phyloP scores from a whole-genome alignment of 306 rosid genomes.

The Quercus mongolica region DNA sequence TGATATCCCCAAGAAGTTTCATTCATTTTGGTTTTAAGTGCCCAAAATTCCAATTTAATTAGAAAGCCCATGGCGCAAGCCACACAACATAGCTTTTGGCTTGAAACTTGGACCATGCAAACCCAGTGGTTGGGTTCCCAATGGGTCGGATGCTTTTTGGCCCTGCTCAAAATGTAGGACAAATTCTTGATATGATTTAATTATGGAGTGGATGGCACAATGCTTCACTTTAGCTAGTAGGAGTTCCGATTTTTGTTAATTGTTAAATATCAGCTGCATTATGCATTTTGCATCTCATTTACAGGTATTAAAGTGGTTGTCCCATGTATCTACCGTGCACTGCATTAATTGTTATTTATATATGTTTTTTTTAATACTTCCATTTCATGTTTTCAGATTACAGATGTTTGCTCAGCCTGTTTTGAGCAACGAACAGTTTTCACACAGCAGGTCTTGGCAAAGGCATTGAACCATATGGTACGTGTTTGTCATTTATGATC shows the following conservation, averaged over 20 bases:
- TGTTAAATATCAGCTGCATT: slow-evolving; percentile 1
- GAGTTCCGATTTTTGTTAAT: slow-evolving; percentile 7
- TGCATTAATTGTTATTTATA: neutral
- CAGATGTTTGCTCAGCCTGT: slow-evolving; percentile 95
- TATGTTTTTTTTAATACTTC: slow-evolving; percentile 11
- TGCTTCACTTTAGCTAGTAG: neutral
- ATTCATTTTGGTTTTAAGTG: neutral
- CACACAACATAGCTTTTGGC: neutral
- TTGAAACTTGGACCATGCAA: neutral
- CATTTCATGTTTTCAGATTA: slow-evolving; percentile 66
- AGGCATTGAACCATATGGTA: slow-evolving; percentile 95
- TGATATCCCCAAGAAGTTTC: neutral
- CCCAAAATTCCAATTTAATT: neutral
- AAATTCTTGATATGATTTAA: neutral
- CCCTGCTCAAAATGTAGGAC: neutral
- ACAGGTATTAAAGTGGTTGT: neutral
- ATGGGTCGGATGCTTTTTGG: neutral
- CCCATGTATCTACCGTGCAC: neutral
- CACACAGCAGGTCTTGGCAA: slow-evolving; percentile 97
- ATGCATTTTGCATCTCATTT: neutral
- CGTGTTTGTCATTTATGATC: neutral
- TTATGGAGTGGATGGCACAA: neutral
- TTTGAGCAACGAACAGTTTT: slow-evolving; percentile 98
- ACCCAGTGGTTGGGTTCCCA: neutral
- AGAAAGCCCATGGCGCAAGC: too few species aligned